phyloP scores from a whole-genome alignment of 495 filamentous ascomycete species.

The Talaromyces nanjingensis region DNA sequence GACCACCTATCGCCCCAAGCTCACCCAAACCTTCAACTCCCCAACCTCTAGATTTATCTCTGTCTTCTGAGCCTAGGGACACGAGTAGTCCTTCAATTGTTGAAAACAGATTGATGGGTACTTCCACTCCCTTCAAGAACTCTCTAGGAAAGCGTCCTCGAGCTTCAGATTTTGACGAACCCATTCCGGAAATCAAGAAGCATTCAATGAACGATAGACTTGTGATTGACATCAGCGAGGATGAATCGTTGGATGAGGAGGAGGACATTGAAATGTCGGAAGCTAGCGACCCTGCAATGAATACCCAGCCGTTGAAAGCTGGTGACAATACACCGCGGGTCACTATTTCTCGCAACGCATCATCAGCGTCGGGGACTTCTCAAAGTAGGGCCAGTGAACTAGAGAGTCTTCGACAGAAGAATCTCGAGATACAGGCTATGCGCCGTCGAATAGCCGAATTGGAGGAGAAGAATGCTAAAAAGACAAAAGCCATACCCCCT shows the following conservation, averaged over 20 bases:
- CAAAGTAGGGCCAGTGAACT: slow-evolving; percentile 31
- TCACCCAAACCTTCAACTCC: slow-evolving; percentile 13
- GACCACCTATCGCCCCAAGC: slow-evolving; percentile 23
- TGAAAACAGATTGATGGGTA: slow-evolving; percentile 5
- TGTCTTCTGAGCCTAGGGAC: slow-evolving; percentile 4
- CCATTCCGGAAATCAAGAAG: slow-evolving; percentile 48
- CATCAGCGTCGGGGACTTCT: slow-evolving; percentile 30
- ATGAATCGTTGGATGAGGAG: slow-evolving; percentile 44
- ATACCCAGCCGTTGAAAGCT: background rate
- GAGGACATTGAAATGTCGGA: slow-evolving; percentile 4
- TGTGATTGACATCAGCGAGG: slow-evolving; percentile 72
- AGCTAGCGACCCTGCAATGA: slow-evolving; percentile 1
- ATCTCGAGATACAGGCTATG: slow-evolving; percentile 66
- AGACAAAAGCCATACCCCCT: slow-evolving; percentile 30
- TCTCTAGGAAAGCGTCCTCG: slow-evolving; percentile 70
- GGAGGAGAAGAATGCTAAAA: slow-evolving; percentile 52
- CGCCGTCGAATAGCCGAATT: slow-evolving; percentile 70
- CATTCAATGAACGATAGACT: slow-evolving; percentile 44
- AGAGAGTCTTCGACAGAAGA: slow-evolving; percentile 56
- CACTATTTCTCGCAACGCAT: slow-evolving; percentile 2
- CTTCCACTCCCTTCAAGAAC: slow-evolving; percentile 17
- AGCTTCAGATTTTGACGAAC: slow-evolving; percentile 69
- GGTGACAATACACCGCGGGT: background rate
- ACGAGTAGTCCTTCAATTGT: slow-evolving; percentile 5
- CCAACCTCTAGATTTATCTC: slow-evolving; percentile 46